Evolutionary conservation across 73 alveolate species (phyloP), one percentile per base, ranked within the genome.

Genomic region (Paramecium pentaurelia): DNA sequence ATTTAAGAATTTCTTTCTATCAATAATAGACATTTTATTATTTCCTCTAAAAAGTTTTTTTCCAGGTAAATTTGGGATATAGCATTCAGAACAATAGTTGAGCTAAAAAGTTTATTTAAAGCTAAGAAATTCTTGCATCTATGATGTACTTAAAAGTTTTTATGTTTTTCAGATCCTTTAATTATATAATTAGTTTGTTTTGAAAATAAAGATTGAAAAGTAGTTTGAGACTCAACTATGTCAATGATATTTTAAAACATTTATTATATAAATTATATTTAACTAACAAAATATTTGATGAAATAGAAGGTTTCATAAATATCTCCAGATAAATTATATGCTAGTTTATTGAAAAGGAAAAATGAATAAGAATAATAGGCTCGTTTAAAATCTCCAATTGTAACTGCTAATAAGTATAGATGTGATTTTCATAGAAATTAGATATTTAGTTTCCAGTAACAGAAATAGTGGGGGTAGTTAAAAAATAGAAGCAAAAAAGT

Each of bases 31-130:
- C 32, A 16, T 80, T 20, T 6, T 11, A 44, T 80, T 77, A 22
- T 42, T 89, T 64, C 92, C 88, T 8, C 73, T n/a, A 32, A 89
- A 77, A 1, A 89, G 86, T 73, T 89, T 83, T 11, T 54, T 89
- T 4, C 86, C 94, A 37, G 99, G 99, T 34, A 96, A 92, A 58
- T 96, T 96, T 42, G 99, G 99, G 10, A 96, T 71, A 71, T 92
- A 96, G 54, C 96, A 88, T 10, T 98, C 99, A 1, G 99, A 98
- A 94, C 93, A 95, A 51, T 96, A 47, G 25, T 3, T 47, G 71
- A 34, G 75, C 92, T 3, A 96, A 91, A 10, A 92, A 95, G 25
- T 84, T 47, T 89, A 22, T 97, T 87, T 28, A 96, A 92, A 27
- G 96, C 89, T n/a, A 30, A 40, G 86, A 96, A 96, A 27, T 96